Evolutionary conservation across 352 stramenopile genomes (phyloP).

Genomic region (Globisporangium takayamanum): DNA sequence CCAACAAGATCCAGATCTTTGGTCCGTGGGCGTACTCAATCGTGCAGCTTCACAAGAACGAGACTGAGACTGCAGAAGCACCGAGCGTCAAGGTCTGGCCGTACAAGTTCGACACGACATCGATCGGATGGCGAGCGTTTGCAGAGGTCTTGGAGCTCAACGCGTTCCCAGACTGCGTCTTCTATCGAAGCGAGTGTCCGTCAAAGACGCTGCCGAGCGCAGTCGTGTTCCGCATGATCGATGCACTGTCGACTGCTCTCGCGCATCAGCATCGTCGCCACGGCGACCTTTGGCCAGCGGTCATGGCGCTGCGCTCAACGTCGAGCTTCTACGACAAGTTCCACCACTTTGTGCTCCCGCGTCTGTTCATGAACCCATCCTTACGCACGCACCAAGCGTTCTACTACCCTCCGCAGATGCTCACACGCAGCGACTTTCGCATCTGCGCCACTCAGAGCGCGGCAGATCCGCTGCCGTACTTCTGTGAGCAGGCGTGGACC

Average conservation of each 20-base stretch:
- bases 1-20: slow-evolving; percentile 1
- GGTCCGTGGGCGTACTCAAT: slow-evolving; percentile 5
- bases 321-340: slow-evolving; percentile 1
- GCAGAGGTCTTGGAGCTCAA: slow-evolving; percentile 1
- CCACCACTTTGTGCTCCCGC: slow-evolving; percentile 8
- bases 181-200: slow-evolving; percentile 5
- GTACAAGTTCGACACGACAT: slow-evolving; percentile 14
- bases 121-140: slow-evolving; percentile 4
- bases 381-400: slow-evolving; percentile 4
- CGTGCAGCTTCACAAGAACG: background rate
- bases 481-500: slow-evolving; percentile 10
- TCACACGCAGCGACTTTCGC: background rate
- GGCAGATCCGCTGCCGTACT: slow-evolving; percentile 1
- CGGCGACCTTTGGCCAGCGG: background rate
- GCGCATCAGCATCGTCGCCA: background rate
- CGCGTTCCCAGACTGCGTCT: slow-evolving; percentile 5
- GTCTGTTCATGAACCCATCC: slow-evolving; percentile 2
- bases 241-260: background rate
- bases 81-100: slow-evolving; percentile 3
- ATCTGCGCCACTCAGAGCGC: slow-evolving; percentile 3
- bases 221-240: slow-evolving; percentile 1
- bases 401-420: slow-evolving; percentile 4
- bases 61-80: background rate
- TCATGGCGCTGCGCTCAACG: background rate
- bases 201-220: background rate